A percentile compares a stretch with the other conserved stretches of the same genome.
These are phyloP conservation scores for Camelina sativa DNA, from an alignment of 345 rosid genomes.

Conservation along the genomic window DNA sequence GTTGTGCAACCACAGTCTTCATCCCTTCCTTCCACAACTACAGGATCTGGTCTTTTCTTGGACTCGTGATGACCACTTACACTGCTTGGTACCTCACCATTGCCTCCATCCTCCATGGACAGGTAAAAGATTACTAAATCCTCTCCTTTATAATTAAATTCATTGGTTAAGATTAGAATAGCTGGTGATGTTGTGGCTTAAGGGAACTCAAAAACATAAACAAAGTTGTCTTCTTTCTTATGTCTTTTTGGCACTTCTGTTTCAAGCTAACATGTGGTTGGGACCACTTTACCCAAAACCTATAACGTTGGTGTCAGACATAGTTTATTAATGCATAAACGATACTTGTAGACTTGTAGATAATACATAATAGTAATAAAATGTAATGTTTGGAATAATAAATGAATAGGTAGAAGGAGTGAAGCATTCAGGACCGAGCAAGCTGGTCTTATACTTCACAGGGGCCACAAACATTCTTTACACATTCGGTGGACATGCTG, in stretches of 20 bases:
- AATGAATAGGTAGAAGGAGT: slow-evolving; percentile 51
- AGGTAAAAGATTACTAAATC: slow-evolving; percentile 48
- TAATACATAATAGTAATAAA: too few relatives aligned
- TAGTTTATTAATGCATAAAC: slow-evolving; percentile 13
- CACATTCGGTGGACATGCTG: slow-evolving; percentile 99
- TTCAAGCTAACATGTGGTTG: slow-evolving; percentile 41
- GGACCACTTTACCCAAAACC: slow-evolving; percentile 27
- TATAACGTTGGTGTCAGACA: slow-evolving; percentile 40
- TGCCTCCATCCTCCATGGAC: slow-evolving; percentile 95
- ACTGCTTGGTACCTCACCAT: slow-evolving; percentile 97
- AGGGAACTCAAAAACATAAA: slow-evolving; percentile 42
- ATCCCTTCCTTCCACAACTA: slow-evolving; percentile 99
- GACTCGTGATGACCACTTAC: slow-evolving; percentile 97
- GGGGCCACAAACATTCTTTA: slow-evolving; percentile 99
- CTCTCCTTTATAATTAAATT: not conserved
- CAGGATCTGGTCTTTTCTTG: slow-evolving; percentile 98
- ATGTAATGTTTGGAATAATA: too few relatives aligned
- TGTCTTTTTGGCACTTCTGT: slow-evolving; percentile 30
- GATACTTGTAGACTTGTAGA: slow-evolving; percentile 30
- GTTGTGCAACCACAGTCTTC: slow-evolving; percentile 97
- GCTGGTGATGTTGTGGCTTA: slow-evolving; percentile 29
- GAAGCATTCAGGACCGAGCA: slow-evolving; percentile 88
- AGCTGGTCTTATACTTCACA: slow-evolving; percentile 87
- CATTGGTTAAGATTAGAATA: slow-evolving; percentile 27
- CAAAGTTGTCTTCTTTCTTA: slow-evolving; percentile 41